Evolutionary conservation across 768 basidiomycete species (phyloP), one percentile per base, ranked within the genome.

Genomic region (Podaxis mareebaensis): DNA sequence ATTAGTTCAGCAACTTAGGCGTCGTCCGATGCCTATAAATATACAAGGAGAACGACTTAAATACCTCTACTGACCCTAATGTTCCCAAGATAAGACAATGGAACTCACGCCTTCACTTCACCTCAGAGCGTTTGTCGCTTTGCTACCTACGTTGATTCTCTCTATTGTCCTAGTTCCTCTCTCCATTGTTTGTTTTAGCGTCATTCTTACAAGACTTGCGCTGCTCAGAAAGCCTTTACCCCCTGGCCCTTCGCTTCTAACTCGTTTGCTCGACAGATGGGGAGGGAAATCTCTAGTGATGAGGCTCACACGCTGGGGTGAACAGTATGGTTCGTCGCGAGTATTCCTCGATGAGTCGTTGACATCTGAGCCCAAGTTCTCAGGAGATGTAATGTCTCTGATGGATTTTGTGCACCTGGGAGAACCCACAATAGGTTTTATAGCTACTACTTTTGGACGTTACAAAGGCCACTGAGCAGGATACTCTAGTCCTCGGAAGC

Each of bases 401-500:
- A 62, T 62, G 61, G 53, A 55, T 42, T 48, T 55, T 28, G 53
- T 55, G 33, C 61, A 62, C 26, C 36, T 62, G 22, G 61, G 61
- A 11, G 55, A 55, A 48, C 61, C 61, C 1, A 62, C 61, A 15
- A 54, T 62, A 7, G 44, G 61, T 62, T 3, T 28, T 5, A 12
- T 24, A 12, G 26, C 1, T 17, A 38, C 40, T 46, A 8, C 11
- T 24, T 11, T 38, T n/a, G 28, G n/a, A 30, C 11, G n/a, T 22
- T 28, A 11, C 12, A 42, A 12, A 1, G 11, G n/a, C 3, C 36
- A 17, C 12, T 26, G 0, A 46, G 44, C 7, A 7, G 6, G 42
- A 30, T 33, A 15, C 17, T 12, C 5, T 42, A 69, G 71, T 72
- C 2, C 67, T 71, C 1, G 73, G 72, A 20, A 71, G 70, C 2